Evolutionary conservation across 1,284 basidiomycete genomes (phyloP).

Genomic region (Leccinum subfulvum): DNA sequence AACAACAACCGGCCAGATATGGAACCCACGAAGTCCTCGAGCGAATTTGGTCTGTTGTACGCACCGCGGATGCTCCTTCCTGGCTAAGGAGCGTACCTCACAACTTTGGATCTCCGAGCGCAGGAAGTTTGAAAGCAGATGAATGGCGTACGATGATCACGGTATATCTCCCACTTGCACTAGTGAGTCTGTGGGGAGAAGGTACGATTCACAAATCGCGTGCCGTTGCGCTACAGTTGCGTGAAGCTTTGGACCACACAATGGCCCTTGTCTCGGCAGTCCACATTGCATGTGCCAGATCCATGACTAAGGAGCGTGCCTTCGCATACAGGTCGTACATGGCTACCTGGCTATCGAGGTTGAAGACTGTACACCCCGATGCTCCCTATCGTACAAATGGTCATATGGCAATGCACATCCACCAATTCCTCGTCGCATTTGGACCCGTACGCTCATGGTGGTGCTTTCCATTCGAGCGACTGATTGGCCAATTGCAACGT

Average conservation of each 20-base stretch:
- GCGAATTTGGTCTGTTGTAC: not conserved
- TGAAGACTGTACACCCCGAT: slow-evolving; percentile 4
- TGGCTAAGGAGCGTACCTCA: slow-evolving; percentile 5
- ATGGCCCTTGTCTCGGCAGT: slow-evolving; percentile 11
- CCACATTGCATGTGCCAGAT: slow-evolving; percentile 5
- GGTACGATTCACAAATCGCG: not conserved
- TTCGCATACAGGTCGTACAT: not conserved
- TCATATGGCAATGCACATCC: slow-evolving; percentile 8
- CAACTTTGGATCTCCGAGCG: slow-evolving; percentile 4
- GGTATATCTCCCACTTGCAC: slow-evolving; percentile 6
- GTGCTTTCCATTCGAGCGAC: slow-evolving; percentile 10
- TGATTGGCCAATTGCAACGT: slow-evolving; percentile 15
- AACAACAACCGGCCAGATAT: not conserved
- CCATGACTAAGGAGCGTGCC: slow-evolving; percentile 1
- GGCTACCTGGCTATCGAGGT: not conserved
- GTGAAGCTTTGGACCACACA: slow-evolving; percentile 3
- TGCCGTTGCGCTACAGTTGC: not conserved
- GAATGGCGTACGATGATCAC: slow-evolving; percentile 8
- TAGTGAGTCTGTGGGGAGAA: slow-evolving; percentile 9
- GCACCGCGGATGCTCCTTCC: not conserved
- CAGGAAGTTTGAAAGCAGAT: slow-evolving; percentile 6
- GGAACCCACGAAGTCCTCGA: slow-evolving; percentile 2
- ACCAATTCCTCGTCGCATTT: slow-evolving; percentile 4
- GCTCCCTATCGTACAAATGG: slow-evolving; percentile 1
- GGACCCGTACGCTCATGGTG: slow-evolving; percentile 8